Base-by-base conservation (phyloP, 139 green algal species). In the Coelastrella sp. region DNA sequence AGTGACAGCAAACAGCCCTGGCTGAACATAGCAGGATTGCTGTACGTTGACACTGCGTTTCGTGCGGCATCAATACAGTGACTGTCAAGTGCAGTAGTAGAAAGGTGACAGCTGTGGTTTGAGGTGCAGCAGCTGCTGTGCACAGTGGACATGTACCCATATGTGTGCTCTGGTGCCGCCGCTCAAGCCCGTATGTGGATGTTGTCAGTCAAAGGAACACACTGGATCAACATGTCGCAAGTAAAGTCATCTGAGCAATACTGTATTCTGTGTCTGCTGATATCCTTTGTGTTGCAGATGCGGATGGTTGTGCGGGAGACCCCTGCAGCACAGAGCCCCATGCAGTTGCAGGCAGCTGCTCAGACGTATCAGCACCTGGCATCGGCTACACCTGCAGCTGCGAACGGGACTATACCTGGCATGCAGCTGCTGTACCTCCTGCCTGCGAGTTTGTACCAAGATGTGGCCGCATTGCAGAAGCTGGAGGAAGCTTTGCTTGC, bases 311-410 rank as follows among this genome's bases (percentile, higher is more conserved):
- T 47, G 8, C 22, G 0, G 23, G 57, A 22, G 57, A 68, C 19
- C 58, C 79, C 19, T 85, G 79, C 57, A 71, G 71, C 57, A 73
- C 17, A n/a, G 71, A 56, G 3, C 57, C 57, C 16, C n/a, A 85
- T n/a, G 79, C 79, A 54, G 57, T 73, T 5, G 57, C 19, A 13
- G 20, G 20, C 79, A 85, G 57, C 57, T 85, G 79, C 61, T 22
- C 57, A 20, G 79, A 85, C 19, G 57, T 71, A 16, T 19, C 79
- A 73, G 79, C 79, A 68, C 79, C 79, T 23, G 79, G 79, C 19
- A 54, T n/a, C 4, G 79, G 79, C 6, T 85, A 71, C 79, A 56
- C 17, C 16, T 85, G 79, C 57, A 85, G 17, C 57, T 85, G 79
- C 57, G 57, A 47, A 17, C 5, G 54, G 75, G 22, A n/a, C 14